Evolutionary conservation across 148 eudicot species (phyloP).

Genomic region (Nepenthes mirabilis): DNA sequence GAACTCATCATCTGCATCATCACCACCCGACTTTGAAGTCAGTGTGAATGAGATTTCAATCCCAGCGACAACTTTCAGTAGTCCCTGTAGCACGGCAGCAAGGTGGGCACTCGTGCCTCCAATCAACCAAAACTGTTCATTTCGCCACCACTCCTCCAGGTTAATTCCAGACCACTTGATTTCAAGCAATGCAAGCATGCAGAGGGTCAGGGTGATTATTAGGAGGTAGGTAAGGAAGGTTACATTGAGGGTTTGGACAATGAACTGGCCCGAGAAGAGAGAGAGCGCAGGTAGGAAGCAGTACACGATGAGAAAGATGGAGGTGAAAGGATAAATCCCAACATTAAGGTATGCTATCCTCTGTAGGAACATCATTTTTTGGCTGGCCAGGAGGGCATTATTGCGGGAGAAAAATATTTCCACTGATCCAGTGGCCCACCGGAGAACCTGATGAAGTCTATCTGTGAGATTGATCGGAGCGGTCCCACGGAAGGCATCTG

Average conservation of each 20-base stretch:
- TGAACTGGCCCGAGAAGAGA: too few relatives aligned
- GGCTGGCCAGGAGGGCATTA: not conserved
- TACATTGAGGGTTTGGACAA: not conserved
- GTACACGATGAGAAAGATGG: not conserved
- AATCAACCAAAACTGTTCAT: not conserved
- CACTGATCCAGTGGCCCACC: not conserved
- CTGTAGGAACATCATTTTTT: not conserved
- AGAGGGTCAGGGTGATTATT: not conserved
- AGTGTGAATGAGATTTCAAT: not conserved
- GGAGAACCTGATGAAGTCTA: not conserved
- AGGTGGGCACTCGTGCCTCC: not conserved
- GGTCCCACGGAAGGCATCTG: not conserved
- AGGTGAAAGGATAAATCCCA: not conserved
- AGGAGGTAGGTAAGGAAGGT: not conserved
- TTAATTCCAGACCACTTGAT: not conserved
- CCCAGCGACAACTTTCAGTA: not conserved
- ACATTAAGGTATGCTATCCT: not conserved
- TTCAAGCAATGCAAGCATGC: not conserved
- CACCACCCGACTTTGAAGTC: not conserved
- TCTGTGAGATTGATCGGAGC: constrained; percentile 1
- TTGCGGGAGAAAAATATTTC: not conserved
- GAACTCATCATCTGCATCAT: not conserved
- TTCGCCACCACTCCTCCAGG: not conserved
- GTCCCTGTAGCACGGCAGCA: not conserved
- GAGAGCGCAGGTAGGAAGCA: not conserved